Evolutionary conservation across 148 eudicot genomes (phyloP).

Genomic region (Fagopyrum homotropicum): DNA sequence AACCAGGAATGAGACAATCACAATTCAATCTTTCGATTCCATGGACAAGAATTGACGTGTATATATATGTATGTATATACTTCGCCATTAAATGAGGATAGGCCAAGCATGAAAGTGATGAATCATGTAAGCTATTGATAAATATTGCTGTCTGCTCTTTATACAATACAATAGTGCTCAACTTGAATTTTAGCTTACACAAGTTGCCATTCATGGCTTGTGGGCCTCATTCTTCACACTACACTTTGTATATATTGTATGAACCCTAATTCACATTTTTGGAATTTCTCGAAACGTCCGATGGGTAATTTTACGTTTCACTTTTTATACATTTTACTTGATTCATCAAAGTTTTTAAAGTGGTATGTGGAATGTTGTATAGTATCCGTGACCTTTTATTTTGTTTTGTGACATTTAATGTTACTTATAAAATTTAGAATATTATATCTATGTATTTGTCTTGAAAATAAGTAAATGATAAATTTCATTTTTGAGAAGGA

Average conservation of each 20-base stretch:
- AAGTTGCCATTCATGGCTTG: background rate
- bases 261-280: background rate
- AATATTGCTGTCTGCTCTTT: background rate
- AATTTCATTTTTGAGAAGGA: too few relatives aligned
- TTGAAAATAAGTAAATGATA: too few relatives aligned
- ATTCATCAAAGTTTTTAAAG: too few relatives aligned
- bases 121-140: background rate
- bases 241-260: background rate
- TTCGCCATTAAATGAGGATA: background rate
- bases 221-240: conserved; percentile 6
- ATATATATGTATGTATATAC: background rate
- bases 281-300: background rate
- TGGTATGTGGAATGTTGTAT: too few relatives aligned
- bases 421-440: background rate
- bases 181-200: background rate
- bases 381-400: too few relatives aligned
- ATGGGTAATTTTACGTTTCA: too few relatives aligned
- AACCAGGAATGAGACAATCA: background rate
- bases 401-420: too few relatives aligned
- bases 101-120: conserved; percentile 11
- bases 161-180: conserved; percentile 7
- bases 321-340: too few relatives aligned
- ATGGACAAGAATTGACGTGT: background rate
- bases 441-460: background rate
- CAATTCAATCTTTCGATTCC: background rate